Conservation (phyloP, 2,329 filamentous ascomycete species). For the Xenosphaeropsis pyriputrescens region DNA sequence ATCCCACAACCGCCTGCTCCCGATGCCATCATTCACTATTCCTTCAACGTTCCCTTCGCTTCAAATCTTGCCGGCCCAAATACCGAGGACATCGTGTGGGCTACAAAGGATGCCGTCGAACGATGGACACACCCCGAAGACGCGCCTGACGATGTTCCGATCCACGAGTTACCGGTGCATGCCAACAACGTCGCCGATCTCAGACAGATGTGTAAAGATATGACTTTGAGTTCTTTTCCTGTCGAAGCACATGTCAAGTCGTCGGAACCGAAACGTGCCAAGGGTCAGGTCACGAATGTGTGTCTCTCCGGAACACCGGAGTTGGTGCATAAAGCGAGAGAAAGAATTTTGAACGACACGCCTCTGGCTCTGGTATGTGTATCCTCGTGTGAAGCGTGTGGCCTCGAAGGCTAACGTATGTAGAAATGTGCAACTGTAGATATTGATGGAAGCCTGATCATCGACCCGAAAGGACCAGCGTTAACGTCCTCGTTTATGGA, state of each 20-base stretch:
- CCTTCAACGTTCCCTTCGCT: slow-evolving; percentile 94
- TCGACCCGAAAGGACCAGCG: slow-evolving; percentile 51
- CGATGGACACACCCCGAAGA: slow-evolving; percentile 90
- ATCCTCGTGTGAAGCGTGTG: slow-evolving; percentile 9
- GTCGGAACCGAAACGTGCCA: slow-evolving; percentile 59
- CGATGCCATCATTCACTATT: slow-evolving; percentile 74
- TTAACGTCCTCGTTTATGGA: slow-evolving; percentile 66
- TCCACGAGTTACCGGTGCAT: slow-evolving; percentile 86
- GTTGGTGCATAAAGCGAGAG: slow-evolving; percentile 76
- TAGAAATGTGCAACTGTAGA: slow-evolving; percentile 90
- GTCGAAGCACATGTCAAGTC: slow-evolving; percentile 77
- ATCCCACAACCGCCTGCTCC: slow-evolving; percentile 55
- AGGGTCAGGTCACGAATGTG: slow-evolving; percentile 67
- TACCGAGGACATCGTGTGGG: slow-evolving; percentile 87
- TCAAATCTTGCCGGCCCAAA: slow-evolving; percentile 87
- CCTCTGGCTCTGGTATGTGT: slow-evolving; percentile 76
- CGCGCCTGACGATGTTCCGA: slow-evolving; percentile 68
- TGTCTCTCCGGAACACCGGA: slow-evolving; percentile 82
- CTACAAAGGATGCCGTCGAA: slow-evolving; percentile 72
- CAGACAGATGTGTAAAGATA: slow-evolving; percentile 64
- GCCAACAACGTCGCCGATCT: slow-evolving; percentile 72
- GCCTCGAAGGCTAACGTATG: slow-evolving; percentile 5
- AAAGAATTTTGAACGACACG: slow-evolving; percentile 80
- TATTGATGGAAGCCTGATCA: slow-evolving; percentile 80
- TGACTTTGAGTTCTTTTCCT: slow-evolving; percentile 55